Evolutionary conservation across 108 stramenopile genomes (phyloP).

Genomic region (Asterionellopsis glacialis): DNA sequence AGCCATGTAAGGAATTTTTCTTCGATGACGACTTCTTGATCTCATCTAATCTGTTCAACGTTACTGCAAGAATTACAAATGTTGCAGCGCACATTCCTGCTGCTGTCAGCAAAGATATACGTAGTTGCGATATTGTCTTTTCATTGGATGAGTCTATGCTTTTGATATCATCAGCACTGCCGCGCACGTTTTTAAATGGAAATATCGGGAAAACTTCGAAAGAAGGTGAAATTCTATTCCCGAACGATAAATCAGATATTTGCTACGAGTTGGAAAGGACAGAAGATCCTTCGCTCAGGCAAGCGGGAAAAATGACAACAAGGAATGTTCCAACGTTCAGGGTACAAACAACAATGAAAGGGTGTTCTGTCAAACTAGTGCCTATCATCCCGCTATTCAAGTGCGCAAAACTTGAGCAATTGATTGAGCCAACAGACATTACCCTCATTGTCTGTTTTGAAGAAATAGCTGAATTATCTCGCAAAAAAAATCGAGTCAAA

Average conservation of each 20-base stretch:
- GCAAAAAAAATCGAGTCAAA: conserved; percentile 17
- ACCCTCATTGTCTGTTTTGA: conserved; percentile 62
- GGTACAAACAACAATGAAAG: conserved; percentile 43
- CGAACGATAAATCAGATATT: conserved; percentile 64
- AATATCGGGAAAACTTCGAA: conserved; percentile 38
- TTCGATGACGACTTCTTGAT: conserved; percentile 43
- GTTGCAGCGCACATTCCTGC: conserved; percentile 47
- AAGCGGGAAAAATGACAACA: conserved; percentile 8
- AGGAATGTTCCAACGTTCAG: conserved; percentile 43
- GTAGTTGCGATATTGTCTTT: conserved; percentile 46
- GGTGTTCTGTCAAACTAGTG: conserved; percentile 36
- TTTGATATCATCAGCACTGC: conserved; percentile 54
- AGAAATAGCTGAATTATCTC: conserved; percentile 24
- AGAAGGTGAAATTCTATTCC: conserved; percentile 43
- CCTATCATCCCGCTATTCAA: conserved; percentile 34
- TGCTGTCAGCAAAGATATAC: conserved; percentile 33
- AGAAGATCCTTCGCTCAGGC: conserved; percentile 18
- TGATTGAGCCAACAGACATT: conserved; percentile 44
- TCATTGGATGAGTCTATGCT: conserved; percentile 45
- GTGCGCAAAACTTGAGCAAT: conserved; percentile 19
- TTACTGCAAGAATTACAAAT: conserved; percentile 46
- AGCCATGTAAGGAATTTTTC: conserved; percentile 42
- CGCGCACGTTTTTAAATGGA: conserved; percentile 57
- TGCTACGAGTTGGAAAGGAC: conserved; percentile 28
- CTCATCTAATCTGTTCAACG: conserved; percentile 61